Conservation (phyloP, 2,329 filamentous ascomycete genomes). For the Ophiocordyceps camponoti-floridani region DNA sequence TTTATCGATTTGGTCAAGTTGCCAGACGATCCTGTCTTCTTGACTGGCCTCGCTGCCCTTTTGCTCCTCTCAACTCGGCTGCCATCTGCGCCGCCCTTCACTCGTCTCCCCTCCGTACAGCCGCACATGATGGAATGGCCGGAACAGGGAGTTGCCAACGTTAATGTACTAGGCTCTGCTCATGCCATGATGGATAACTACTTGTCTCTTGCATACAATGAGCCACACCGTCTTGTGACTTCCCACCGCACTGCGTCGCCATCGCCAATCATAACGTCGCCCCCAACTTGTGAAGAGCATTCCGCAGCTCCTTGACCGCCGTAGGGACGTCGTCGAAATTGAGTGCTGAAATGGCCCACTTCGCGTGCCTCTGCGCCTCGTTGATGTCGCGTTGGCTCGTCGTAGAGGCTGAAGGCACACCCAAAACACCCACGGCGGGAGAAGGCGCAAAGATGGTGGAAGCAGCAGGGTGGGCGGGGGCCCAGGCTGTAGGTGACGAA, state of each 20-base stretch:
- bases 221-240: not conserved
- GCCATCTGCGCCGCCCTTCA: not conserved
- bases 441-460: not conserved
- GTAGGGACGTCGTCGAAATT: constrained; percentile 94
- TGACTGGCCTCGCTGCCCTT: not conserved
- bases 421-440: not conserved
- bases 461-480: constrained; percentile 1
- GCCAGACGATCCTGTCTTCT: not conserved
- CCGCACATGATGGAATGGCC: not conserved
- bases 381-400: constrained; percentile 40
- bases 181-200: not conserved
- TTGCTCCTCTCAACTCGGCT: not conserved
- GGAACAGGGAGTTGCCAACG: not conserved
- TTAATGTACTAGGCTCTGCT: not conserved
- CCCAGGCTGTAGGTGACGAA: not conserved
- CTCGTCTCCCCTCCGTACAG: not conserved
- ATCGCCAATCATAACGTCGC: constrained; percentile 18
- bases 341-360: constrained; percentile 89
- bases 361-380: constrained; percentile 84
- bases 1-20: not conserved
- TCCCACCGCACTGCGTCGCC: too few relatives aligned
- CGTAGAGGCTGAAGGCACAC: constrained; percentile 1
- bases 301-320: constrained; percentile 66
- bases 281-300: constrained; percentile 55
- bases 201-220: not conserved